These are phyloP conservation scores for Phytophthora cryptogea DNA, from an alignment of 352 stramenopile species.

Conservation along the genomic window DNA sequence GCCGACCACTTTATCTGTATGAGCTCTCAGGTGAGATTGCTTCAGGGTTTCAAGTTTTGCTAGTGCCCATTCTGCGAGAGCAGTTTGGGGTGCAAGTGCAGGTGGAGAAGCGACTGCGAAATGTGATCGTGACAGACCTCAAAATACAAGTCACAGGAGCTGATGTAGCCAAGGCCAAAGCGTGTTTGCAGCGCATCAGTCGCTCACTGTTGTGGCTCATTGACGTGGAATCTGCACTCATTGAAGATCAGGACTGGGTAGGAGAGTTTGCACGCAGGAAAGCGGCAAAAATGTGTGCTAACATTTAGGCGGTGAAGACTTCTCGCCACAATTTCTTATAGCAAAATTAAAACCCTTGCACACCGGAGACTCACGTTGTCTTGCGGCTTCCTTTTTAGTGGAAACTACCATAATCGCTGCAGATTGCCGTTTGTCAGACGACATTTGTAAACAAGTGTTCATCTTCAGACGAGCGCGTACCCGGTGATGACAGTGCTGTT, in stretches of 20 bases:
- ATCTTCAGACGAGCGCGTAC: conserved; percentile 43
- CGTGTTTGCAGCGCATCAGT: conserved; percentile 53
- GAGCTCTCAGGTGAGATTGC: conserved; percentile 68
- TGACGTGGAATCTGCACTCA: conserved; percentile 47
- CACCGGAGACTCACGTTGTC: conserved; percentile 1
- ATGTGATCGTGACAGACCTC: conserved; percentile 68
- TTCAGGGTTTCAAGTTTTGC: conserved; percentile 59
- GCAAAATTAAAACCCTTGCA: conserved; percentile 7
- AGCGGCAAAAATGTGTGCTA: conserved; percentile 40
- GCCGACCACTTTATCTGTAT: conserved; percentile 57
- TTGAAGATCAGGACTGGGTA: conserved; percentile 49
- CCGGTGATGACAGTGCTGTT: conserved; percentile 44
- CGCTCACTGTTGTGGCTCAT: conserved; percentile 60
- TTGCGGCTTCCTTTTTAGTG: not conserved
- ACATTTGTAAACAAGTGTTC: conserved; percentile 49
- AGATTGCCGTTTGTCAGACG: conserved; percentile 18
- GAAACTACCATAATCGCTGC: conserved; percentile 14
- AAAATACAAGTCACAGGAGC: conserved; percentile 44
- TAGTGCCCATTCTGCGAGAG: conserved; percentile 62
- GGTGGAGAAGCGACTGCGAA: conserved; percentile 62
- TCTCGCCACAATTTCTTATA: conserved; percentile 9
- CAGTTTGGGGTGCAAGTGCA: conserved; percentile 62
- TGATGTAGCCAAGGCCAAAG: conserved; percentile 33
- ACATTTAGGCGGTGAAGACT: conserved; percentile 28
- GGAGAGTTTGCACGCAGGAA: conserved; percentile 39